Percentiles rank a stretch among this genome's conserved stretches.
Evolutionary conservation across 805 yeast species (phyloP).

Genomic region (Lipomyces sp.): DNA sequence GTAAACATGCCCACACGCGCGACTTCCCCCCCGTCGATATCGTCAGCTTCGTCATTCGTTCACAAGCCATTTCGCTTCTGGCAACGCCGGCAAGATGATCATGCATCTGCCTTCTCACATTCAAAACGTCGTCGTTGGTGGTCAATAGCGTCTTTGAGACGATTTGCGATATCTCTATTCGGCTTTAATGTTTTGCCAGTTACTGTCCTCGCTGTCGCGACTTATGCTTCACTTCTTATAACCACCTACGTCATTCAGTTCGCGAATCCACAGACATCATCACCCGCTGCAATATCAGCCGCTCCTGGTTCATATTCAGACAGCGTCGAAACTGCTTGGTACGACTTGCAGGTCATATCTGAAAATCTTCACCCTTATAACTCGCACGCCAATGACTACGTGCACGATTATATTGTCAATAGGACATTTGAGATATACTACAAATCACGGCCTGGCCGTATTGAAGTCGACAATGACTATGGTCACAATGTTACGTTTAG

Average conservation of each 20-base stretch:
- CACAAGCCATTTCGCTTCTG: constrained; percentile 37
- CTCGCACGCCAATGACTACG: constrained; percentile 74
- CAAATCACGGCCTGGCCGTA: constrained; percentile 41
- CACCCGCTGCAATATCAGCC: constrained; percentile 34
- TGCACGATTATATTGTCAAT: constrained; percentile 65
- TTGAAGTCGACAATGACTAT: constrained; percentile 50
- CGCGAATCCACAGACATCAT: constrained; percentile 35
- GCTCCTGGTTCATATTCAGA: constrained; percentile 32
- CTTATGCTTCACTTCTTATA: constrained; percentile 35
- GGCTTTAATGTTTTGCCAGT: constrained; percentile 36
- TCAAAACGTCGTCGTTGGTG: constrained; percentile 35
- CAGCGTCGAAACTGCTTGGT: constrained; percentile 57
- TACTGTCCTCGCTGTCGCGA: constrained; percentile 34
- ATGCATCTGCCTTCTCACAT: constrained; percentile 23
- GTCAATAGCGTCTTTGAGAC: constrained; percentile 24
- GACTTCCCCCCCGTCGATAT: constrained; percentile 36
- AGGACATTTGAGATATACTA: constrained; percentile 51
- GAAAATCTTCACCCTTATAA: constrained; percentile 74
- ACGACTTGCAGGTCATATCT: constrained; percentile 71
- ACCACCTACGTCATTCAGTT: constrained; percentile 36
- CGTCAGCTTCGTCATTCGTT: constrained; percentile 38
- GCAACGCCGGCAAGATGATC: constrained; percentile 36
- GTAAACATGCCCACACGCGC: constrained; percentile 35
- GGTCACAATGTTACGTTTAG: constrained; percentile 54
- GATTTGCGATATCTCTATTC: constrained; percentile 25